Evolutionary conservation across 306 rosid species (phyloP), one percentile per base, ranked within the genome.

Genomic region (Delonix regia): DNA sequence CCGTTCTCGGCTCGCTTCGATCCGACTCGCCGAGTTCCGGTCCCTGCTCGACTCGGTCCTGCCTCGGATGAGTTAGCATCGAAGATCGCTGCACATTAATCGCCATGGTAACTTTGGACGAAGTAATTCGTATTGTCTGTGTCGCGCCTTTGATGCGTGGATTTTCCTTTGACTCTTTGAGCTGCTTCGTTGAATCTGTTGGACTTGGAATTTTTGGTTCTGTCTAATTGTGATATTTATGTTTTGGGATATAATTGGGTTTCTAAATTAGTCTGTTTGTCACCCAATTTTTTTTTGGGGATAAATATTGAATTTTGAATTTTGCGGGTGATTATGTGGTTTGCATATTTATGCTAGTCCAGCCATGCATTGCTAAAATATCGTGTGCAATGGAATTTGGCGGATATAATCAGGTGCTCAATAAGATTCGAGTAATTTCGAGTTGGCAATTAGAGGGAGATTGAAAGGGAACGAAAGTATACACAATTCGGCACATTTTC

Each of bases 51-150:
- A 75, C 88, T 84, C 88, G 78, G 82, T 25, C 34, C 70, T 65
- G 71, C 77, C 85, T 92, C 87, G 98, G 98, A 96, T 96, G 99
- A 91, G 92, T 82, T 93, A 88, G 89, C 74, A 55, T 81, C 28
- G 83, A 83, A 76, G 90, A 89, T 91, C 94, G 85, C 87, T 22
- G 82, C 76, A 85, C 80, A 79, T 76, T 85, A 85, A 87, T 90
- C 91, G 85, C 86, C 90, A 96, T 96, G 99, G 99, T 96, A 93
- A 87, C 38, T 68, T 65, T 24, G 19, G 34, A 59, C 33, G 28
- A 38, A 74, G 8, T 44, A 21, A 67, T 56, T 42, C 72, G 38
- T 78, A 3, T 62, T 53, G 18, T 7, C 57, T 73, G 30, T 63
- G 14, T 55, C 7, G 7, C 66, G 68, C 57, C 19, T 39, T 73